Base-by-base conservation (phyloP, 371 early-diverging fungal species). In the Parasitella parasitica region DNA sequence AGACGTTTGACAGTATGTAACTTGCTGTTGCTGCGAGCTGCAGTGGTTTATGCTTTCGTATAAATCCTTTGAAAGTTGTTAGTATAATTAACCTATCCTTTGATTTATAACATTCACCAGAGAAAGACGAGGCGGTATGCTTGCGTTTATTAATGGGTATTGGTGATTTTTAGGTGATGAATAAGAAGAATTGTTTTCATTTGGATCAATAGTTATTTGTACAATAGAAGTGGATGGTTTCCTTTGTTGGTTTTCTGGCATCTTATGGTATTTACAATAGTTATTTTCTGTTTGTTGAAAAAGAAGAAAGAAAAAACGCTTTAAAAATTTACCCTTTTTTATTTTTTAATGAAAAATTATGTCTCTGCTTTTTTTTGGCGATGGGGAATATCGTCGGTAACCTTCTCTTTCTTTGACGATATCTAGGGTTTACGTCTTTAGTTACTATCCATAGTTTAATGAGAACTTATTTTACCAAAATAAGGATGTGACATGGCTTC, bases 401-500 rank as follows among this genome's bases (percentile, higher is more conserved):
- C 46, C 46, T 46, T 46, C 26, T 27, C 27, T 48, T 48, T 22
- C 48, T 24, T 26, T 48, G 24, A 48, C 48, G 13, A 48, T 24
- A 24, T 48, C 48, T 48, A 24, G 4, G 9, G 24, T 13, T 4
- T 12, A 48, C n/a, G n/a, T n/a, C n/a, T 22, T 12, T 22, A 8
- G 6, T 46, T 24, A 20, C 12, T 13, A 48, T 12, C n/a, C 26
- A 5, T 38, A n/a, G 4, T 38, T 38, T 38, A 6, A n/a, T 59
- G n/a, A n/a, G n/a, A n/a, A n/a, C n/a, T n/a, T n/a, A n/a, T n/a
- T n/a, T n/a, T 69, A 76, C 81, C 94, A 84, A 99, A 98, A 74
- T 95, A 99, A 39, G 94, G 90, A 66, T 97, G 97, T 49, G 71
- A 77, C 97, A 98, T 97, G 5, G 98, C 97, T 78, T 98, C 98